Base-by-base conservation (phyloP, 1,139 yeast genomes). In the Sugiyamaella grinbergsii region DNA sequence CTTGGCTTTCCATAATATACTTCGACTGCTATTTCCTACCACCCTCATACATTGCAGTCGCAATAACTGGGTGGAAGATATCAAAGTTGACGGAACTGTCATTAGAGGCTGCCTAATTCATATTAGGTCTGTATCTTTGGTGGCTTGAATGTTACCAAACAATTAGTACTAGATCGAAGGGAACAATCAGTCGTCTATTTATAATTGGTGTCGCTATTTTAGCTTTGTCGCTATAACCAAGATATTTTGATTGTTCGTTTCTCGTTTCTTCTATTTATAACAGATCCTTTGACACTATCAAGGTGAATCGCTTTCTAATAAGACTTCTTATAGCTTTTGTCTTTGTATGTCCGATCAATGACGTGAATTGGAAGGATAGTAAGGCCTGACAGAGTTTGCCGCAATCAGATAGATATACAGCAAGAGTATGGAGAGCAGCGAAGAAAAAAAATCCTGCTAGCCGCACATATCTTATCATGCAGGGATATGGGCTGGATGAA, bases 61-160 rank as follows among this genome's bases (percentile, higher is more conserved):
- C 24, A 26, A 11, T 19, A 29, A 20, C 26, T 18, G 33, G n/a
- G 43, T 3, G 10, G 26, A 22, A 29, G 34, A 28, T 10, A 40
- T 40, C 29, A 40, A 18, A 28, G 31, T 19, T 18, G 23, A 40
- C 11, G 43, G 16, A 6, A 26, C 11, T 28, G 24, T 7, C 43
- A 40, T 40, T 40, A 18, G 24, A 28, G 5, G 11, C 11, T 3
- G 10, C 5, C 26, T 20, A 18, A 28, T 28, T 40, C 43, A 40
- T 40, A 28, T 40, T 40, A 33, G 37, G 16, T 16, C 6, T 6
- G 32, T 26, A n/a, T n/a, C n/a, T n/a, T n/a, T n/a, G n/a, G n/a
- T n/a, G n/a, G n/a, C n/a, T n/a, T n/a, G n/a, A n/a, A 24, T 10
- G 28, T 24, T 24, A 10, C 28, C 28, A 24, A 6, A 6, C 28